A percentile compares a stretch with the other conserved stretches of the same genome.
Evolutionary conservation across 176 grass and related monocot species (phyloP).

Genomic region (Zoysia japonica): DNA sequence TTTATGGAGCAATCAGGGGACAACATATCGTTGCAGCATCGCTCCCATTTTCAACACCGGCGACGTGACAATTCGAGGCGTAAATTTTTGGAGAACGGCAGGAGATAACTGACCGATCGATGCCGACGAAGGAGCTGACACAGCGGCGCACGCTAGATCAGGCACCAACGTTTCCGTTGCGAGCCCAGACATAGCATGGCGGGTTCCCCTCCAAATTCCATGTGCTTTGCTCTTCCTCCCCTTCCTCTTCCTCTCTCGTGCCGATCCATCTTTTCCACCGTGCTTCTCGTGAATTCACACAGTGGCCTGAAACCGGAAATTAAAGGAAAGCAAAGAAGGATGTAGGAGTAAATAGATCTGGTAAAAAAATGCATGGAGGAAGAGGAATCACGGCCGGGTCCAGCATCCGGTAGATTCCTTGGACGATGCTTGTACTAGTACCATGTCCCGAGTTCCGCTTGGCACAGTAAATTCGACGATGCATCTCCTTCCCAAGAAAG

Average conservation of each 20-base stretch:
- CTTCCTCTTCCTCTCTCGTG: neutral
- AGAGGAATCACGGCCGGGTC: neutral
- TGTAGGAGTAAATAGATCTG: conserved; percentile 21
- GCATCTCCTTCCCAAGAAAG: conserved; percentile 37
- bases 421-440: neutral
- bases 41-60: conserved; percentile 35
- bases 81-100: conserved; percentile 39
- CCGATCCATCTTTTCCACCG: neutral
- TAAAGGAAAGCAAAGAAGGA: neutral
- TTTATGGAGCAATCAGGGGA: conserved; percentile 35
- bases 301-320: neutral
- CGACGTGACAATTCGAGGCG: conserved; percentile 7
- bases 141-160: conserved; percentile 40
- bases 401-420: conserved; percentile 28
- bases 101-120: conserved; percentile 40
- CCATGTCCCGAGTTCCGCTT: conserved; percentile 19
- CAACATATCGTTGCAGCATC: conserved; percentile 37
- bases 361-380: neutral
- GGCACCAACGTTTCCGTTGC: neutral
- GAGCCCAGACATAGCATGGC: neutral
- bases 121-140: conserved; percentile 4
- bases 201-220: neutral
- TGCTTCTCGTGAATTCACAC: too few relatives aligned
- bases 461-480: conserved; percentile 31
- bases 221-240: neutral